These are phyloP conservation scores for Bimuria novae-zelandiae DNA, from an alignment of 2,329 filamentous ascomycete genomes.

Conservation along the genomic window DNA sequence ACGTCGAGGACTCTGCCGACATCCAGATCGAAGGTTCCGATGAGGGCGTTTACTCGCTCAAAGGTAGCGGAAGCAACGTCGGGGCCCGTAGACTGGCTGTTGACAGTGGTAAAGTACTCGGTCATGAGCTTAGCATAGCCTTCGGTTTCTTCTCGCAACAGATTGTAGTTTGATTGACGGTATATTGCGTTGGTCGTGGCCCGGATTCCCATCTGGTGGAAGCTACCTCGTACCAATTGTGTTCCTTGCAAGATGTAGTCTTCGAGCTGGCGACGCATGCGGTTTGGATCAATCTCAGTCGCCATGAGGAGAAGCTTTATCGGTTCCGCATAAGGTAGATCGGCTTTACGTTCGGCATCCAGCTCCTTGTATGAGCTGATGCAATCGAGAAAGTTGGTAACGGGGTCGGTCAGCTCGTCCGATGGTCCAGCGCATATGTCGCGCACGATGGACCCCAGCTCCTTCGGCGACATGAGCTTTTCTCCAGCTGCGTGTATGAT, in stretches of 20 bases:
- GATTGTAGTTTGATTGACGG: conserved; percentile 94
- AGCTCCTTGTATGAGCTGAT: conserved; percentile 71
- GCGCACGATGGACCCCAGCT: conserved; percentile 74
- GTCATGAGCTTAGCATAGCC: conserved; percentile 96
- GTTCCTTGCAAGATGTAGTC: conserved; percentile 73
- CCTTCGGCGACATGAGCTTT: conserved; percentile 65
- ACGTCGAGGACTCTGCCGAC: conserved; percentile 94
- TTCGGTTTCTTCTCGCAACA: conserved; percentile 92
- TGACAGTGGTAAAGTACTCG: conserved; percentile 89
- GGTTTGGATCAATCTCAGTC: conserved; percentile 70
- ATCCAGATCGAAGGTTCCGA: conserved; percentile 95
- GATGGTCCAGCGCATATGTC: conserved; percentile 67
- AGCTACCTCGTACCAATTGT: conserved; percentile 82
- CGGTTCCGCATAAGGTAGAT: conserved; percentile 57
- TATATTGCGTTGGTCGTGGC: conserved; percentile 94
- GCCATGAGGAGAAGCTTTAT: conserved; percentile 72
- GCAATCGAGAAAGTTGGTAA: conserved; percentile 78
- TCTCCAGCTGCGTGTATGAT: conserved; percentile 77
- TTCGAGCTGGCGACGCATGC: conserved; percentile 85
- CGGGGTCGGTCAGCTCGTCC: conserved; percentile 50
- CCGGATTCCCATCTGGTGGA: conserved; percentile 79
- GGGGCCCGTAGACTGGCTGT: conserved; percentile 71
- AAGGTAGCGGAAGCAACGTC: conserved; percentile 84
- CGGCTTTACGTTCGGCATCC: conserved; percentile 57
- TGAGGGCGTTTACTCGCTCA: conserved; percentile 88